A percentile compares a stretch with the other conserved stretches of the same genome.
These are phyloP conservation scores for Phytophthora tubulina DNA, from an alignment of 352 stramenopile species.

Conservation along the genomic window DNA sequence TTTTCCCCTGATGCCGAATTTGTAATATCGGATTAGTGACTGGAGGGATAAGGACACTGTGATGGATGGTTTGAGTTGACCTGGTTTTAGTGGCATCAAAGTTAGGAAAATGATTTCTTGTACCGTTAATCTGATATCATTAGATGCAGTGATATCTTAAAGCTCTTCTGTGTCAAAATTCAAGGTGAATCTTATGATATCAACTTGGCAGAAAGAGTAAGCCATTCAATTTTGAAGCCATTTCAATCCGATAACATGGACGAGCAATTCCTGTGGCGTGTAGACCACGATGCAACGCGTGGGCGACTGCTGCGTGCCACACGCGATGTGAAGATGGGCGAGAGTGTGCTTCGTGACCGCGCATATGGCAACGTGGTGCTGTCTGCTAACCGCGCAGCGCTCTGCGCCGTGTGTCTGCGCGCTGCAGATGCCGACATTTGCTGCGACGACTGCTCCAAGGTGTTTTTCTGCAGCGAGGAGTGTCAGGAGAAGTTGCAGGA, in stretches of 20 bases:
- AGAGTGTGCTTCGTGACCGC: slow-evolving; percentile 46
- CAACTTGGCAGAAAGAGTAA: neutral
- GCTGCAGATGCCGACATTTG: slow-evolving; percentile 55
- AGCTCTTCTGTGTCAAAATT: too few relatives aligned
- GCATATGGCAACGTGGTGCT: slow-evolving; percentile 54
- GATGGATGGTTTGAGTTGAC: neutral
- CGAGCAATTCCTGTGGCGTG: slow-evolving; percentile 43
- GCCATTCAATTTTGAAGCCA: slow-evolving; percentile 19
- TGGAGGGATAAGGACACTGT: neutral
- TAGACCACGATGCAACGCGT: slow-evolving; percentile 37
- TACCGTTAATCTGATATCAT: neutral
- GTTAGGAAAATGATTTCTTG: neutral
- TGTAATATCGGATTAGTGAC: slow-evolving; percentile 2
- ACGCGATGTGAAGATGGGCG: slow-evolving; percentile 31
- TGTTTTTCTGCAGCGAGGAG: slow-evolving; percentile 60
- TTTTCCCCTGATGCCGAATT: slow-evolving; percentile 9
- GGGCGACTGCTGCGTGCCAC: slow-evolving; percentile 46
- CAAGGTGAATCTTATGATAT: neutral
- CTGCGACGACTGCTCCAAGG: slow-evolving; percentile 61
- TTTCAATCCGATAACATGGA: slow-evolving; percentile 16
- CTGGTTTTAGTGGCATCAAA: neutral
- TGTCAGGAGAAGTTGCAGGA: slow-evolving; percentile 46
- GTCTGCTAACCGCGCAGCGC: slow-evolving; percentile 28
- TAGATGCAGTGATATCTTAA: neutral
- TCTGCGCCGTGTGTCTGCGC: slow-evolving; percentile 55